Evolutionary conservation across 176 grass and related monocot genomes (phyloP), one percentile per base, ranked within the genome.

Genomic region (Saccharum officinarum): DNA sequence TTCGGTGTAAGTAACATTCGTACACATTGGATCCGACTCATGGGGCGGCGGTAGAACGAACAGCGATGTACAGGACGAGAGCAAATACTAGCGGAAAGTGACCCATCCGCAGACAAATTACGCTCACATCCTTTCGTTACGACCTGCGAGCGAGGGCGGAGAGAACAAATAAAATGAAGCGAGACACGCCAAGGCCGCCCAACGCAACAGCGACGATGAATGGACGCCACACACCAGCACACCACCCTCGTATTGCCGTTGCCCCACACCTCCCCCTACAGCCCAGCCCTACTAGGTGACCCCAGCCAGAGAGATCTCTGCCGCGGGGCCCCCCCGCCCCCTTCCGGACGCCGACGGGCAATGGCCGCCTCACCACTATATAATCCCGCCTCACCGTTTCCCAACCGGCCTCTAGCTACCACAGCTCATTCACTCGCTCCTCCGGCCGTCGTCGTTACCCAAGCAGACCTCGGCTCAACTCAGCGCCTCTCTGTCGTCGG

Each of bases 361-460:
- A 80, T 68, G 75, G 76, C 77, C 28, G 42, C 69, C 31, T 69
- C 63, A 25, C 79, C 62, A 36, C 78, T 86, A 83, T 86, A 89
- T 71, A 90, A 63, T 3, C 65, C 15, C 34, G 28, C 45, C 34
- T 22, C 73, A 66, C 28, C 31, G 22, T 25, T 46, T 37, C 76
- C 30, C 39, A 60, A 40, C 31, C 67, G 45, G 37, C 33, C 67
- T 67, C 67, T 50, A 17, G 57, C 26, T 11, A 38, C 71, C 31
- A 1, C 44, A 17, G 12, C 41, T 16, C n/a, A 8, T 10, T 54
- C 77, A 2, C 10, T 20, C 2, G 34, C 64, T 39, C 4, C 77
- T 52, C 71, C 69, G 17, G 17, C 49, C 20, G 37, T 13, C 49
- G 55, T 64, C 69, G n/a, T 40, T 63, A 37, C 59, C 34, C 20